phyloP scores from a whole-genome alignment of 441 rosid genomes.

The Croton setiger region DNA sequence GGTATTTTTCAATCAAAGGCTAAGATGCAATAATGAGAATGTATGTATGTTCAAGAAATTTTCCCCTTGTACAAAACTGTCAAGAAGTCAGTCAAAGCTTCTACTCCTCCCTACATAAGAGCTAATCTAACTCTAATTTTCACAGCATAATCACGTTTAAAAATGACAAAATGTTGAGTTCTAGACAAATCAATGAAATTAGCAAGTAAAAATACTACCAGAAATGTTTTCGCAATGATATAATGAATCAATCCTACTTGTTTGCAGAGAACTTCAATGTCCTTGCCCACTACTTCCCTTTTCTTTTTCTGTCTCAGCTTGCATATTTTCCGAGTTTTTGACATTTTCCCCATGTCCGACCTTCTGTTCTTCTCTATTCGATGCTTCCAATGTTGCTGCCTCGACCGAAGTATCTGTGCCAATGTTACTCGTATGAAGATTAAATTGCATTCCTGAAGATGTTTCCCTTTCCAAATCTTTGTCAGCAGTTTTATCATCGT shows the following conservation, averaged over 20 bases:
- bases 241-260: slow-evolving; percentile 13
- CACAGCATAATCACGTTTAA: slow-evolving; percentile 1
- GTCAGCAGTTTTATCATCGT: slow-evolving; percentile 42
- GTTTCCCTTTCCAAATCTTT: slow-evolving; percentile 39
- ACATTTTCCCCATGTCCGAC: slow-evolving; percentile 11
- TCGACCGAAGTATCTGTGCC: slow-evolving; percentile 22
- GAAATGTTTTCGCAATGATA: background rate
- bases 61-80: slow-evolving; percentile 31
- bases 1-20: background rate
- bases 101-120: background rate
- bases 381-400: slow-evolving; percentile 11
- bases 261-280: slow-evolving; percentile 15
- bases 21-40: slow-evolving; percentile 10
- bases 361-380: slow-evolving; percentile 17
- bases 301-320: slow-evolving; percentile 12
- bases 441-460: slow-evolving; percentile 18
- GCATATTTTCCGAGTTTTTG: slow-evolving; percentile 17
- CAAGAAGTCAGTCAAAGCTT: slow-evolving; percentile 13
- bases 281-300: slow-evolving; percentile 15
- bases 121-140: background rate
- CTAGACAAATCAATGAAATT: background rate
- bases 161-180: background rate
- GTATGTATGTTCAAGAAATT: slow-evolving; percentile 12
- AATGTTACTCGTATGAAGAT: slow-evolving; percentile 22
- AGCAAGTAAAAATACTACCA: background rate